phyloP scores from a whole-genome alignment of 495 filamentous ascomycete genomes.

The Aspergillus conjunctus region DNA sequence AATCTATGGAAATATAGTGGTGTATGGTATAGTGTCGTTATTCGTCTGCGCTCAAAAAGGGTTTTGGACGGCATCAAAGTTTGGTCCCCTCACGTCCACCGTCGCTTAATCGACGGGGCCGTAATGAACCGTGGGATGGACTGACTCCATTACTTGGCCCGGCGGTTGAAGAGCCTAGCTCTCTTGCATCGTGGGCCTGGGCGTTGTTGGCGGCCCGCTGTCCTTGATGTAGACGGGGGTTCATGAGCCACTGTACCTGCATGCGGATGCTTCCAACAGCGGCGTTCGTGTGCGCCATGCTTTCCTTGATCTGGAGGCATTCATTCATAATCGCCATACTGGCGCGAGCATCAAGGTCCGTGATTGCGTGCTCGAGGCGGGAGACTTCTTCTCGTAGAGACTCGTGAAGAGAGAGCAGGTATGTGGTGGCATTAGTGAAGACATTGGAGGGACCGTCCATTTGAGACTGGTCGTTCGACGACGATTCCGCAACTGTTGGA shows the following conservation, averaged over 20 bases:
- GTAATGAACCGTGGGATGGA: conserved; percentile 32
- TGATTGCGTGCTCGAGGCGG: conserved; percentile 58
- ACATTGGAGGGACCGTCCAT: conserved; percentile 29
- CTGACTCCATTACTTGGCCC: conserved; percentile 34
- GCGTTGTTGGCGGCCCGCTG: conserved; percentile 30
- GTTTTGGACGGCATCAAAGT: conserved; percentile 23
- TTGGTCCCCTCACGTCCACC: conserved; percentile 51
- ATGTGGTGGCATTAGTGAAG: conserved; percentile 51
- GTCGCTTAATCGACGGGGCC: conserved; percentile 46
- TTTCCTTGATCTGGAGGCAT: conserved; percentile 65
- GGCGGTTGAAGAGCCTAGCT: conserved; percentile 26
- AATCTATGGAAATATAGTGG: not conserved
- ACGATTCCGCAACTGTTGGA: not conserved
- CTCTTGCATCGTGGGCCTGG: conserved; percentile 21
- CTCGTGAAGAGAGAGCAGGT: conserved; percentile 68
- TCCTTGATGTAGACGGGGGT: conserved; percentile 55
- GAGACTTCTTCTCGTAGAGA: conserved; percentile 66
- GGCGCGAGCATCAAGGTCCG: conserved; percentile 64
- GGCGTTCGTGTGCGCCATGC: conserved; percentile 66
- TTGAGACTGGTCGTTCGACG: conserved; percentile 13
- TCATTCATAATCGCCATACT: conserved; percentile 73
- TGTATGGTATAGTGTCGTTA: conserved; percentile 13
- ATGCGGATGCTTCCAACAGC: conserved; percentile 63
- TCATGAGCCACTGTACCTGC: conserved; percentile 72
- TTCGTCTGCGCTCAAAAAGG: not conserved